Base-by-base conservation (phyloP, 441 rosid genomes). In the Gossypium davidsonii region DNA sequence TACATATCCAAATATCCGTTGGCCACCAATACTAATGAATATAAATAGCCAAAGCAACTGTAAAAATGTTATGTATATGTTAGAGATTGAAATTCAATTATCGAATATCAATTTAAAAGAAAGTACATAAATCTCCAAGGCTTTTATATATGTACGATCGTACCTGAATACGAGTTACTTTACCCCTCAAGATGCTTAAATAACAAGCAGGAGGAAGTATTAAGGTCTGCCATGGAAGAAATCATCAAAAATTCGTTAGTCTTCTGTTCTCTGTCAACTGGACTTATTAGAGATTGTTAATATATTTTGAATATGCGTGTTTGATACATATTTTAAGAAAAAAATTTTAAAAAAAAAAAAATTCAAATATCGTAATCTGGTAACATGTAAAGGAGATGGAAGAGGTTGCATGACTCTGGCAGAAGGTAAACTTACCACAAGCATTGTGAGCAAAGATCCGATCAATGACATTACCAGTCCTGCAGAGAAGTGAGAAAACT, bases 391-490 rank as follows among this genome's bases (percentile, higher is more conserved):
- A 44, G 88, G 0, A 95, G 96, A 81, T 18, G 34, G 4, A 60
- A 60, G 65, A 60, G 12, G 15, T 20, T 63, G 15, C 15, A 39
- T 1, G 68, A 21, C 6, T 37, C 31, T 15, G 60, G 67, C 34
- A 39, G 37, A 20, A 52, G 69, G 34, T 37, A 58, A 82, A 83
- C 97, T 82, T 84, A 90, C 98, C 73, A 94, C 91, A 72, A 94
- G 92, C 98, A 94, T 92, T 66, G 97, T 88, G 80, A 94, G 90
- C 69, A 90, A 80, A 42, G 98, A 94, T 84, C 98, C 97, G 34
- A 94, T 90, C 75, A 94, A 67, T 37, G 98, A 92, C 97, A 94
- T 85, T 56, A 92, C 90, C 73, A 92, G 86, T 48, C 97, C 98
- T 94, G 84, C 60, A 72, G 2, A 77, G 31, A 62, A 69, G 44